These are phyloP conservation scores for Nidula niveotomentosa DNA, from an alignment of 1,284 basidiomycete species.

Conservation along the genomic window DNA sequence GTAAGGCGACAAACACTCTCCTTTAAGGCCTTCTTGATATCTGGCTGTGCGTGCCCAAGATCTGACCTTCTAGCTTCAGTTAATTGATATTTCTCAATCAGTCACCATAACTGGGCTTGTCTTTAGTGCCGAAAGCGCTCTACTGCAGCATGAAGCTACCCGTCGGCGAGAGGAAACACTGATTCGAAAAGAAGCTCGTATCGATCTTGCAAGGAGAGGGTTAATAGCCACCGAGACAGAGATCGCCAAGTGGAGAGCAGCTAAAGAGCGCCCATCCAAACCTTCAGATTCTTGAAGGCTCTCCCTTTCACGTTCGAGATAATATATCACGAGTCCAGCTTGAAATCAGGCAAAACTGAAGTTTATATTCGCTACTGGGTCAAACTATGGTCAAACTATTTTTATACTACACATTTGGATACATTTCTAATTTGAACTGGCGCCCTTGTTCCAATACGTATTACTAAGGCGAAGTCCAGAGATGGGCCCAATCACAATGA, in stretches of 20 bases:
- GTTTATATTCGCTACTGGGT: too few species aligned
- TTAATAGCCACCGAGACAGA: slow-evolving; percentile 82
- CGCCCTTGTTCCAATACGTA: too few species aligned
- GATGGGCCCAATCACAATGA: too few species aligned
- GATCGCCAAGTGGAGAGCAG: slow-evolving; percentile 77
- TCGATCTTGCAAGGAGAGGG: slow-evolving; percentile 73
- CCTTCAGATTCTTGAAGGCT: slow-evolving; percentile 3
- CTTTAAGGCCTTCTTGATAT: slow-evolving; percentile 77
- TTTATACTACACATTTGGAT: too few species aligned
- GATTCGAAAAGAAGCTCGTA: slow-evolving; percentile 70
- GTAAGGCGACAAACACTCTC: slow-evolving; percentile 75
- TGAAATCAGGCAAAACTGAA: too few species aligned
- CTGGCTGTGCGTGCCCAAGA: slow-evolving; percentile 42
- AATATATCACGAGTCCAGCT: too few species aligned
- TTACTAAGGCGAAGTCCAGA: too few species aligned
- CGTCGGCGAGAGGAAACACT: slow-evolving; percentile 67
- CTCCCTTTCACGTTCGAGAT: too few species aligned
- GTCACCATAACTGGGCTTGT: slow-evolving; percentile 67
- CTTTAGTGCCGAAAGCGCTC: slow-evolving; percentile 74
- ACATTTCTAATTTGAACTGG: too few species aligned
- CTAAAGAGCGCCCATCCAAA: slow-evolving; percentile 12
- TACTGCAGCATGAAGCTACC: slow-evolving; percentile 68
- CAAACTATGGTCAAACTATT: too few species aligned
- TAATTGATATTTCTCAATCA: slow-evolving; percentile 10
- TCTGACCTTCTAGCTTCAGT: slow-evolving; percentile 1